Evolutionary conservation across 192 early-diverging fungal genomes (phyloP).

Genomic region (Spizellomyces punctatus): DNA sequence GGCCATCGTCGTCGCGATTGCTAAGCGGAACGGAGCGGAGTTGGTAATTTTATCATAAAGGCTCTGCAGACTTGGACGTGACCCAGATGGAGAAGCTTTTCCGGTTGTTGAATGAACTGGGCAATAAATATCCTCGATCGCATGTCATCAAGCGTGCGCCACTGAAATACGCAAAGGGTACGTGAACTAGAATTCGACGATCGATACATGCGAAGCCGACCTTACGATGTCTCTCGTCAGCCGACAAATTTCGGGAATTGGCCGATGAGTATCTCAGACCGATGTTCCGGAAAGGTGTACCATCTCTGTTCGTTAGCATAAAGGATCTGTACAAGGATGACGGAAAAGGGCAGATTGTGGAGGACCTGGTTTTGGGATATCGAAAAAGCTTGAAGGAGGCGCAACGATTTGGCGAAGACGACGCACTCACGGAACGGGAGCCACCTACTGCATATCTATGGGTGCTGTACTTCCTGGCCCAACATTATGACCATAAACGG

Average conservation of each 20-base stretch:
- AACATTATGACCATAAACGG: conserved; percentile 80
- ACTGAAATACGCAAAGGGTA: conserved; percentile 64
- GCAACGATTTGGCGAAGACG: conserved; percentile 37
- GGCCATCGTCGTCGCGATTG: too few relatives aligned
- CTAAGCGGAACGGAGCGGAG: background rate
- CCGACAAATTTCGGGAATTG: conserved; percentile 42
- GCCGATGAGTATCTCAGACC: conserved; percentile 70
- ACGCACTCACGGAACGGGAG: conserved; percentile 62
- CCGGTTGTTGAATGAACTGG: conserved; percentile 53
- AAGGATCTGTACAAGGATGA: conserved; percentile 71
- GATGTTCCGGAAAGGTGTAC: conserved; percentile 89
- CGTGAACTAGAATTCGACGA: background rate
- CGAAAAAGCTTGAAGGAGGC: conserved; percentile 29
- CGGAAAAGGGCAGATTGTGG: conserved; percentile 70
- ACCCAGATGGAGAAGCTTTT: conserved; percentile 29
- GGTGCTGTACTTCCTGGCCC: conserved; percentile 91
- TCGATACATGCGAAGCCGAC: background rate
- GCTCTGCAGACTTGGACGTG: conserved; percentile 29
- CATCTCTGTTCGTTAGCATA: conserved; percentile 86
- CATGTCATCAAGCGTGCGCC: conserved; percentile 78
- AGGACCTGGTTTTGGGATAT: conserved; percentile 71
- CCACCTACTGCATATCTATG: conserved; percentile 80
- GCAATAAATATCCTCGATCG: conserved; percentile 76
- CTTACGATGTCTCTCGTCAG: conserved; percentile 1
- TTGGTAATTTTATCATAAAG: background rate